These are phyloP conservation scores for Sporisorium sorghi DNA, from an alignment of 1,284 basidiomycete species.

Conservation along the genomic window DNA sequence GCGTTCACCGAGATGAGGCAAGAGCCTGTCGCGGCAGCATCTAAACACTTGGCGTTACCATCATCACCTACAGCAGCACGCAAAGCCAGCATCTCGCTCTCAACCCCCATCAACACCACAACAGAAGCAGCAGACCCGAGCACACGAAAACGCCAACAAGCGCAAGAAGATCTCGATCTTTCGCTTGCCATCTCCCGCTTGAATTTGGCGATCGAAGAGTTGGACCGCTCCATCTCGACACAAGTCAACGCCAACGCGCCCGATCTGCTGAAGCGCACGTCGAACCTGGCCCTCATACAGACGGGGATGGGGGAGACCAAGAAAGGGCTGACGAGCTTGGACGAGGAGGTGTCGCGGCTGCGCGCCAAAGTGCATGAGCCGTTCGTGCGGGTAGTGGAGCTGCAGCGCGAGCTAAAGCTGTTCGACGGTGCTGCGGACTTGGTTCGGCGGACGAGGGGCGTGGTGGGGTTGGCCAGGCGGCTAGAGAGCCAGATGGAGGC, in stretches of 20 bases:
- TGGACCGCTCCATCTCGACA: conserved; percentile 33
- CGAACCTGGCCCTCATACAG: conserved; percentile 21
- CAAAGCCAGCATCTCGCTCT: conserved; percentile 14
- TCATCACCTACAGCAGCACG: neutral
- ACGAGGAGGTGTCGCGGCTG: conserved; percentile 22
- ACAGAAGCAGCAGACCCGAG: neutral
- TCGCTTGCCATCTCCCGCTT: conserved; percentile 50
- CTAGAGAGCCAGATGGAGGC: conserved; percentile 53
- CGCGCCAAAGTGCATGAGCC: conserved; percentile 29
- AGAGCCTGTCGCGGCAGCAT: neutral
- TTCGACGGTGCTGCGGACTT: conserved; percentile 33
- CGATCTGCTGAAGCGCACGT: conserved; percentile 18
- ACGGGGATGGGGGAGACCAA: conserved; percentile 9
- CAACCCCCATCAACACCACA: conserved; percentile 2
- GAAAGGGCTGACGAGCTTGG: conserved; percentile 17
- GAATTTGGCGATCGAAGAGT: conserved; percentile 51
- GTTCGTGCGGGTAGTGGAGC: conserved; percentile 17
- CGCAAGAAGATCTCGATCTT: conserved; percentile 43
- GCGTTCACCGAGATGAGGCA: neutral
- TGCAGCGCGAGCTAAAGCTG: conserved; percentile 17
- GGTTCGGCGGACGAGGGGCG: conserved; percentile 21
- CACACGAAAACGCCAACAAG: conserved; percentile 20
- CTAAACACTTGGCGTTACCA: neutral
- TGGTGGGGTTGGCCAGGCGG: conserved; percentile 42
- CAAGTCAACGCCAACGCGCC: conserved; percentile 41